Base-by-base conservation (phyloP, 129 eudicot genomes). In the Pulicaria dysenterica region DNA sequence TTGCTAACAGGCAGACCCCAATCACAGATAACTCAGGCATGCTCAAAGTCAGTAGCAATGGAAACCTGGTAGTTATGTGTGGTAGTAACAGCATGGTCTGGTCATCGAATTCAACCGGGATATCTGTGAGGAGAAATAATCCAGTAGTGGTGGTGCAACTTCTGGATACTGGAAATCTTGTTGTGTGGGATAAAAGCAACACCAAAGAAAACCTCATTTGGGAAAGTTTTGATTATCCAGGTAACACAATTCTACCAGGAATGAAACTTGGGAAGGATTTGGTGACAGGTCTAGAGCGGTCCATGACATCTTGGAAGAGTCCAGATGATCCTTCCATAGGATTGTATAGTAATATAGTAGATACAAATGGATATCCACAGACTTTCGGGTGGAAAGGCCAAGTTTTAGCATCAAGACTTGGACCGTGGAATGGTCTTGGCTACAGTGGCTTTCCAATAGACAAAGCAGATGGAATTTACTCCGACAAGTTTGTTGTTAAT, bases 201-300 rank as follows among this genome's bases (percentile, higher is more conserved):
- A 56, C 37, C 45, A 14, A 46, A 6, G 4, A 14, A 40, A 44
- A 41, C 31, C 67, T 24, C 2, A 14, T 37, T 11, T 76, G 81
- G 81, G 69, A 76, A 46, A 76, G 81, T 37, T 77, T 67, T 59
- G 70, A 77, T 39, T 67, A 57, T 42, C 81, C 81, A 1, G 56
- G 76, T 9, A 64, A 77, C 39, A 73, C 79, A 5, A 0, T 56
- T 8, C 69, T 79, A 44, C 70, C 83, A 4, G 48, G 56, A 46
- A 55, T 79, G 83, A 79, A 73, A 42, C 13, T 76, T 13, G 85
- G 85, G 74, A 61, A 59, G 66, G 73, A 81, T 69, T 62, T 68
- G 37, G 69, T 54, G 5, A 47, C 72, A 1, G 81, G 85, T 38
- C 5, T 73, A 19, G 64, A 58, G 36, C 40, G 49, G 54, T 48